Evolutionary conservation across 2,329 filamentous ascomycete species (phyloP).

Genomic region (Aspergillus ochraceus): DNA sequence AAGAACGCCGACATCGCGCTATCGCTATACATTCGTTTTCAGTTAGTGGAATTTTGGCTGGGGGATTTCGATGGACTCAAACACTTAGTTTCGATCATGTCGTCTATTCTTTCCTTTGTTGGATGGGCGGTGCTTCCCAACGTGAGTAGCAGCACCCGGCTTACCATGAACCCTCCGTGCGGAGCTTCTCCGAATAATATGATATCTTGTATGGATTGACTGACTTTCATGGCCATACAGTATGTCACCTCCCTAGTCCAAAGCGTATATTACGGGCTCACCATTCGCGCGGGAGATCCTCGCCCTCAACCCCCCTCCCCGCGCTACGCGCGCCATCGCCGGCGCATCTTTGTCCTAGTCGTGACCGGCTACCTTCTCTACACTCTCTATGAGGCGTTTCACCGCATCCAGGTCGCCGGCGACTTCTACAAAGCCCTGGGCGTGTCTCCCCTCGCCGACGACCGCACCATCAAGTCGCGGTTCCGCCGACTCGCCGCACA

Average conservation of each 20-base stretch:
- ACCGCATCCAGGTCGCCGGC: slow-evolving; percentile 68
- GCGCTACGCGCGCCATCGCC: slow-evolving; percentile 71
- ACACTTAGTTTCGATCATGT: slow-evolving; percentile 28
- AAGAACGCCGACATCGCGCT: background rate
- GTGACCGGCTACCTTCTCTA: slow-evolving; percentile 83
- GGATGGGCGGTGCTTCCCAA: slow-evolving; percentile 65
- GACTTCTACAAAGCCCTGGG: slow-evolving; percentile 80
- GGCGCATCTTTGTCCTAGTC: slow-evolving; percentile 79
- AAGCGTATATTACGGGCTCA: slow-evolving; percentile 79
- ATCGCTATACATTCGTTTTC: background rate
- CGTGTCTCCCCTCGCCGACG: slow-evolving; percentile 66
- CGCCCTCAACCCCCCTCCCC: slow-evolving; percentile 69
- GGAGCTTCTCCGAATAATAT: background rate
- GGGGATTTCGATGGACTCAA: background rate
- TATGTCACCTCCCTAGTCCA: slow-evolving; percentile 77
- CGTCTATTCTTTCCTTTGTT: slow-evolving; percentile 54
- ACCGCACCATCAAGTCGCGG: slow-evolving; percentile 76
- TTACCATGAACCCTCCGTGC: background rate
- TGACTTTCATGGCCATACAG: slow-evolving; percentile 44
- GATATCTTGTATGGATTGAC: slow-evolving; percentile 1
- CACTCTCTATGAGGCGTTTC: slow-evolving; percentile 89
- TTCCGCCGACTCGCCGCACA: slow-evolving; percentile 73
- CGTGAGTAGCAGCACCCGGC: slow-evolving; percentile 41
- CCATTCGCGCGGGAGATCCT: slow-evolving; percentile 84
- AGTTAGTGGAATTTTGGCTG: background rate